Percentiles rank a stretch among this genome's conserved stretches.
Evolutionary conservation across 208 protist species (phyloP).

Genomic region (Leishmania turanica): DNA sequence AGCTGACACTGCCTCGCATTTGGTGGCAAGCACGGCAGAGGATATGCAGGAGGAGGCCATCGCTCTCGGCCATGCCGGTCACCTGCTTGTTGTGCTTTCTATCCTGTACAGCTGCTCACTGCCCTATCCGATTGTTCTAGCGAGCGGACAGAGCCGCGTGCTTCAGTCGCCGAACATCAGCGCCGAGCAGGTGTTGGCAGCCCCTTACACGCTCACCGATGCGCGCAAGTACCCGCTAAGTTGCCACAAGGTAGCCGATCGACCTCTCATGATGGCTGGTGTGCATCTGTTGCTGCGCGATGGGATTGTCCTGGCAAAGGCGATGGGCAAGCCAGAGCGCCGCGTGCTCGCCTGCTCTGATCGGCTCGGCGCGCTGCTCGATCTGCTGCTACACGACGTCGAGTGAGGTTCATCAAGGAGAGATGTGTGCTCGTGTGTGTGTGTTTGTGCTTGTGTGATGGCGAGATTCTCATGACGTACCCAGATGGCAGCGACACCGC

Average conservation of each 20-base stretch:
- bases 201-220: slow-evolving; percentile 26
- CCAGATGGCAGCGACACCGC: not conserved
- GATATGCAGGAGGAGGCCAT: slow-evolving; percentile 52
- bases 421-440: not conserved
- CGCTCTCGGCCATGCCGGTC: slow-evolving; percentile 56
- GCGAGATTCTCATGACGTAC: not conserved
- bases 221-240: slow-evolving; percentile 48
- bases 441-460: not conserved
- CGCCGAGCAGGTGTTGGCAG: slow-evolving; percentile 20
- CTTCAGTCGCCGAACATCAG: slow-evolving; percentile 27
- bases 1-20: slow-evolving; percentile 23
- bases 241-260: slow-evolving; percentile 35
- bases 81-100: slow-evolving; percentile 54
- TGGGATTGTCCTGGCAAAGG: slow-evolving; percentile 32
- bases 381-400: slow-evolving; percentile 36
- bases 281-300: slow-evolving; percentile 45
- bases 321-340: slow-evolving; percentile 52
- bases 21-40: slow-evolving; percentile 37
- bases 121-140: slow-evolving; percentile 62
- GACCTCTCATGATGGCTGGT: slow-evolving; percentile 56
- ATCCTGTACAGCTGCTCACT: slow-evolving; percentile 59
- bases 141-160: slow-evolving; percentile 44
- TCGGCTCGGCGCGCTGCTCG: slow-evolving; percentile 50
- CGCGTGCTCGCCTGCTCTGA: slow-evolving; percentile 28
- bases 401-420: slow-evolving; percentile 8